Base-by-base conservation (phyloP, 352 stramenopile genomes). In the Pythium myriotylum region DNA sequence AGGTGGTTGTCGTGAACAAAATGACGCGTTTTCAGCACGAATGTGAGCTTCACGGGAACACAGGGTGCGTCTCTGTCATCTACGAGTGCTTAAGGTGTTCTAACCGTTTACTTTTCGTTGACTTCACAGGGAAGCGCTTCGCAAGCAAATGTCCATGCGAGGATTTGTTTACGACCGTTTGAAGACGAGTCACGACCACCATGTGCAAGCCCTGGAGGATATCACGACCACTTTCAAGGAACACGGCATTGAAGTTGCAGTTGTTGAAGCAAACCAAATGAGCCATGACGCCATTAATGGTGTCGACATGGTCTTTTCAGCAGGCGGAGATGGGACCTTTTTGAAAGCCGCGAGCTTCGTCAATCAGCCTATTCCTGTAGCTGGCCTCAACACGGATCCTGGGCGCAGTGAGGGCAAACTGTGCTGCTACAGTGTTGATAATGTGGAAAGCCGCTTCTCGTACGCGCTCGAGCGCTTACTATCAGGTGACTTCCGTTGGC, bases 131-230 rank as follows among this genome's bases (percentile, higher is more conserved):
- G 86, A 95, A 67, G 85, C 83, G 20, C 62, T 95, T 43, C 81
- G 86, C 23, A 95, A 95, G 76, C 84, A 95, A 74, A 94, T 95
- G 86, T 95, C 86, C 2, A 93, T 95, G 86, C 83, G 86, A 54
- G 86, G 86, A 29, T 95, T 95, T 57, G 74, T 95, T 27, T 91
- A 94, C 68, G 86, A 95, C 41, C 83, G 86, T 3, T 70, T 95
- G 29, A 92, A 92, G 48, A 83, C 84, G 2, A 95, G 84, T 41
- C 86, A 95, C 58, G 86, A 95, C 46, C 86, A 95, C 67, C 86
- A 95, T 56, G 72, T 94, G 4, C 79, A 91, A 59, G 86, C 86
- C 0, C 59, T 95, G 4, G 85, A 94, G n/a, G 86, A 95, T 65
- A 91, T 95, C 48, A 93, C 84, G 19, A 75, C 62, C 12, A 89